Base-by-base conservation (phyloP, 2,329 filamentous ascomycete species). In the Fusarium staphyleae region DNA sequence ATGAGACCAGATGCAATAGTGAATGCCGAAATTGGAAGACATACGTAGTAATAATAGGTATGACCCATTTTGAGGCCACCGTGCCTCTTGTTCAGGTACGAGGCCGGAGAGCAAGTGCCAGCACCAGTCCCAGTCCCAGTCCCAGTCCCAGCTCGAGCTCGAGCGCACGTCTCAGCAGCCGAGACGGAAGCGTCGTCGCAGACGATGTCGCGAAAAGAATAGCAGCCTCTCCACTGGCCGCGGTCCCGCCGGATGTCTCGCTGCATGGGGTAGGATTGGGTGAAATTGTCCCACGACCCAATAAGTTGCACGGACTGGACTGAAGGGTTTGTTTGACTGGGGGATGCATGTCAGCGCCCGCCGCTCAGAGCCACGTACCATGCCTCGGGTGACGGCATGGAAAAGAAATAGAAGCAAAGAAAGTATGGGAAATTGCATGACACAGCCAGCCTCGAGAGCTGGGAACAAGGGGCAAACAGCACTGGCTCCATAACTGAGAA, bases 281-380 rank as follows among this genome's bases (percentile, higher is more conserved):
- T 80, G 75, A 97, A 97, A 77, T 96, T 96, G 77, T 97, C 93
- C 93, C 93, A 98, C 60, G 92, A 96, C 58, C 93, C 93, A 66
- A 95, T 81, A 37, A 97, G 82, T 69, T 90, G 86, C 62, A 97
- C 90, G 36, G 87, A 88, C 59, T 81, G 80, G 58, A 86, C 81
- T 44, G 83, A 80, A 60, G 82, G 80, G 63, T 81, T 72, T 48
- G 85, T 86, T 75, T 83, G 80, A 69, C 85, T 88, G 70, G 50
- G 22, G 66, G 56, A 60, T 66, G 58, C 64, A 56, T 57, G 63
- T 68, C 56, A 68, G 60, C 65, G 59, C 54, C 57, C 56, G 59
- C 55, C 47, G 44, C 48, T 54, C 35, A 60, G 18, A 60, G 35
- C 34, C 49, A 47, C 51, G 48, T 50, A 57, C 42, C 32, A 52